Percentiles rank a stretch among this genome's conserved stretches.
These are phyloP conservation scores for Harrya chromipes DNA, from an alignment of 768 basidiomycete species.

Conservation along the genomic window DNA sequence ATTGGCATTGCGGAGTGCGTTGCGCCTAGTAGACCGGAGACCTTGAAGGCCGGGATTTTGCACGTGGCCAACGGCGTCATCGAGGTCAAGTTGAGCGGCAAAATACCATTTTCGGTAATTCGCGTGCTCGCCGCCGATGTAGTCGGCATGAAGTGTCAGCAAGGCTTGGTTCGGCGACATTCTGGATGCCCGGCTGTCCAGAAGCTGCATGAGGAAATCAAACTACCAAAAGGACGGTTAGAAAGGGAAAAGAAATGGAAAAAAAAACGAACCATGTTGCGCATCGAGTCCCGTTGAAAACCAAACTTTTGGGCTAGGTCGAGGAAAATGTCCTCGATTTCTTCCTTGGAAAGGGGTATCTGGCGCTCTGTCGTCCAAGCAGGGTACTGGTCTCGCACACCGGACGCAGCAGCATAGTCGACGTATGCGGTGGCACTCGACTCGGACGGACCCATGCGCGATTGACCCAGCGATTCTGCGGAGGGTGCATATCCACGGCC, in stretches of 20 bases:
- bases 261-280: constrained; percentile 74
- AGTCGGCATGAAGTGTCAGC: constrained; percentile 95
- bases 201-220: constrained; percentile 96
- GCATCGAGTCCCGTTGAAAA: constrained; percentile 92
- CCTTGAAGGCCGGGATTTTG: constrained; percentile 90
- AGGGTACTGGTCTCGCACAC: constrained; percentile 81
- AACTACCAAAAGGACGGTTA: constrained; percentile 48
- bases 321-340: constrained; percentile 97
- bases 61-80: constrained; percentile 90
- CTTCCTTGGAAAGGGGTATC: constrained; percentile 98
- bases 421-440: constrained; percentile 68
- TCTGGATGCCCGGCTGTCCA: constrained; percentile 94
- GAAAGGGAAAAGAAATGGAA: constrained; percentile 9
- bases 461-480: constrained; percentile 68
- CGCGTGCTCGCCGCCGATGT: constrained; percentile 96
- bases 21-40: constrained; percentile 68
- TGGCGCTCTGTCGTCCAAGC: constrained; percentile 91
- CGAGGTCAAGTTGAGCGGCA: constrained; percentile 96
- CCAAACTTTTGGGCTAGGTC: constrained; percentile 99
- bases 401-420: constrained; percentile 55
- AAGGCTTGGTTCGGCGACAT: constrained; percentile 97
- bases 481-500: constrained; percentile 67
- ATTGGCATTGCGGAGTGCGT: constrained; percentile 50
- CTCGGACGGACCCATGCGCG: constrained; percentile 60
- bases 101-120: constrained; percentile 99